phyloP scores from a whole-genome alignment of 225 moss, liverwort and hornwort species.

The Straminergon stramineum region DNA sequence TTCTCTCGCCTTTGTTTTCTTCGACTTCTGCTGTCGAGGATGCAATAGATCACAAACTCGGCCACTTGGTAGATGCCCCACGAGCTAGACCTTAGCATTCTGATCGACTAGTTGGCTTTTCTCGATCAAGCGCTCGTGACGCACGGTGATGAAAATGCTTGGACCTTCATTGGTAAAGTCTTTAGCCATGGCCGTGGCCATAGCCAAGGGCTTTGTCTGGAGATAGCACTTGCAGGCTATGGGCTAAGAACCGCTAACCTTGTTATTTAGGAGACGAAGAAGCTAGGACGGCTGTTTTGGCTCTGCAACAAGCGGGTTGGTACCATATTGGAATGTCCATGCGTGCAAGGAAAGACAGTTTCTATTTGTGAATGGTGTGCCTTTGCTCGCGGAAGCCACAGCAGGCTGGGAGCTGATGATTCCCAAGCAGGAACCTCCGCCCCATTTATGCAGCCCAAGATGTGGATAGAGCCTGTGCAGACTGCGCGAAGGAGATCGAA shows the following conservation, averaged over 20 bases:
- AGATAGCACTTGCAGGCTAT: not conserved
- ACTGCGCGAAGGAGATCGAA: not conserved
- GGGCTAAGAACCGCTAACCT: not conserved
- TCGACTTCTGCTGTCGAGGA: not conserved
- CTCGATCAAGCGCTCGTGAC: not conserved
- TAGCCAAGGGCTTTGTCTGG: not conserved
- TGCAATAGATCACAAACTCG: not conserved
- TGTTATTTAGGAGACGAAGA: not conserved
- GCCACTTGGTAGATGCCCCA: not conserved
- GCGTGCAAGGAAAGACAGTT: not conserved
- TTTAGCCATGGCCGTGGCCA: slow-evolving; percentile 5
- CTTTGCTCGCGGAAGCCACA: not conserved
- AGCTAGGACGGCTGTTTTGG: not conserved
- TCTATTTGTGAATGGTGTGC: not conserved
- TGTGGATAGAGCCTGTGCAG: slow-evolving; percentile 7
- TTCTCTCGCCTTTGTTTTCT: not conserved
- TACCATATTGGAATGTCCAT: not conserved
- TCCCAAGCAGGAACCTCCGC: not conserved
- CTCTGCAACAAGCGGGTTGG: not conserved
- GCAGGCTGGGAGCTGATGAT: not conserved
- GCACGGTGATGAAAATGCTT: not conserved
- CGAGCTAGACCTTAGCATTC: not conserved
- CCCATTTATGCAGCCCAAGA: slow-evolving; percentile 6
- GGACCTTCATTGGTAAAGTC: not conserved
- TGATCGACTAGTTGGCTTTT: not conserved